Evolutionary conservation across 2,329 filamentous ascomycete species (phyloP), one percentile per base, ranked within the genome.

Genomic region (Stylonectria norvegica): DNA sequence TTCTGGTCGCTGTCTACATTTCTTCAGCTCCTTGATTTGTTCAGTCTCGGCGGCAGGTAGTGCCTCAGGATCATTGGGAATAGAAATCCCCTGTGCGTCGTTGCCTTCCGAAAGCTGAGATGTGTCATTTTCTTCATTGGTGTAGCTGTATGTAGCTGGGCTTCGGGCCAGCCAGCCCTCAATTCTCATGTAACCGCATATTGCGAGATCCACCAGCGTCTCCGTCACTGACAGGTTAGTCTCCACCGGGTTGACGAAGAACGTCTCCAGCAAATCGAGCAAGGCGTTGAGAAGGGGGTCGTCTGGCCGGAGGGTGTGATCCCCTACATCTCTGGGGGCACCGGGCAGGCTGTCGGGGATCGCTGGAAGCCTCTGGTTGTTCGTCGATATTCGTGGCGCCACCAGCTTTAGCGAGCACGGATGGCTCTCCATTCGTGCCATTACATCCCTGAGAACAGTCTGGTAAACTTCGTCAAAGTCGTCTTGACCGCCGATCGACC

Each of bases 181-280:
- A 10, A 96, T 74, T 15, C 83, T 81, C 58, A 95, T 84, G 48
- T 87, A 86, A 5, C 89, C 86, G 53, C 93, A 97, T 1, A 86
- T 81, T 9, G 86, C 86, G 28, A 98, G 72, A 50, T 88, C 85
- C 19, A 94, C 78, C 30, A 97, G 72, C 1, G 86, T 78, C 55
- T 94, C 87, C 0, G 91, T 97, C 2, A 96, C 72, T 0, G 85
- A 86, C 4, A 98, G 69, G 53, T 98, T 98, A 3, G 86, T 90
- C 53, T 96, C 89, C 3, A 97, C 82, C 3, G 89, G 84, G 55
- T 98, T 98, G 5, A 87, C 76, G 53, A 96, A 89, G 57, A 97
- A 98, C 0, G 76, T 83, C 31, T 84, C 76, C 9, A 98, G 65
- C 6, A 91, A 73, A 30, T 85, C 82, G 8, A 86, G 67, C 2